Base-by-base conservation (phyloP, 768 basidiomycete species). In the Pleurotus ostreatus region DNA sequence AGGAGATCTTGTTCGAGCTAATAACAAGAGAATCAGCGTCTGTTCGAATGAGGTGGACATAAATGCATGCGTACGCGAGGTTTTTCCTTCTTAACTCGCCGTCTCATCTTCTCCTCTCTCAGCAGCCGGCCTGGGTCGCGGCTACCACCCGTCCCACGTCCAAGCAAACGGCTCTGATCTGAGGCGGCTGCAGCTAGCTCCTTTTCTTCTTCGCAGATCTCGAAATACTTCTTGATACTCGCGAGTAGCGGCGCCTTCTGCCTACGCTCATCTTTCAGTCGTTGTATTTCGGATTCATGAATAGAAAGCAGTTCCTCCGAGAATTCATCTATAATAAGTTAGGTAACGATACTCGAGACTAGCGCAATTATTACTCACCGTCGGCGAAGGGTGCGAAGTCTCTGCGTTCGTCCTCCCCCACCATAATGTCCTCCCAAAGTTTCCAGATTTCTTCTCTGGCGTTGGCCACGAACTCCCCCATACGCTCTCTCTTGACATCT, bases 31-130 rank as follows among this genome's bases (percentile, higher is more conserved):
- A 4, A 57, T 44, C 6, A 6, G 7, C 30, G 1, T 34, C 7
- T 9, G 30, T 11, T 9, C 8, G 30, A 34, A 34, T 11, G 30
- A 11, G 11, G 0, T 34, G 30, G 30, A 40, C 56, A 23, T 8
- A 13, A 47, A 55, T 38, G 30, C 12, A 20, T 48, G 73, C 86
- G 60, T 66, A 97, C 96, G 66, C 89, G 82, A 23, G 96, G 96
- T 66, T 97, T 98, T 73, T 96, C 89, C 67, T 92, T 90, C 56
- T 79, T 79, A 12, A 99, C 94, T 25, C 95, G 79, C 69, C 98
- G 98, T 54, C 96, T 80, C 88, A 96, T 93, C 79, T 97, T 97
- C 75, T 98, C 96, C 70, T 99, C 96, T 57, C 92, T 81, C 52
- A 98, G 72, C 37, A 99, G 71, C 16, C 92, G 77, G 5, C 93